Evolutionary conservation across 1,139 yeast species (phyloP).

Genomic region (Lodderomyces orthopsilosis): DNA sequence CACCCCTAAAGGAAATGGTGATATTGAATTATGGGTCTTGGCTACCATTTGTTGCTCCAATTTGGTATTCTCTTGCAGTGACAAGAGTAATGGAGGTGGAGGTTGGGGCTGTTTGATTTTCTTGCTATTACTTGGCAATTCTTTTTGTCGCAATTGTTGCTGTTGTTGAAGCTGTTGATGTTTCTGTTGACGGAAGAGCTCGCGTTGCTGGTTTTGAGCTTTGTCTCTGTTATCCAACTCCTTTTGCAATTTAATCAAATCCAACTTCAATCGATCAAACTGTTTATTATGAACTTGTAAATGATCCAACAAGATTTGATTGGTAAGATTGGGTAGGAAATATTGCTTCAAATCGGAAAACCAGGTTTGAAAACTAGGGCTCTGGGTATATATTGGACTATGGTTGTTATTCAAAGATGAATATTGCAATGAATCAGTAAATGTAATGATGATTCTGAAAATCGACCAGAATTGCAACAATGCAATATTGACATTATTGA

Average conservation of each 20-base stretch:
- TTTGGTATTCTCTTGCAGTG: background rate
- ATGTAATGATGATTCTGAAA: conserved; percentile 20
- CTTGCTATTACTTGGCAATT: background rate
- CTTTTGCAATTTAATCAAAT: conserved; percentile 10
- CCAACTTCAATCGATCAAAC: conserved; percentile 14
- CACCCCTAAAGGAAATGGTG: conserved; percentile 14
- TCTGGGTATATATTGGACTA: conserved; percentile 4
- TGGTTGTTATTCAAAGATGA: conserved; percentile 11
- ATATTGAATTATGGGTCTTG: conserved; percentile 6
- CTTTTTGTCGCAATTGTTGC: background rate
- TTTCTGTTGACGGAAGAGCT: conserved; percentile 1
- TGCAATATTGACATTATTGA: conserved; percentile 31
- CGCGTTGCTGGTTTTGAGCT: background rate
- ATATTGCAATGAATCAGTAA: conserved; percentile 13
- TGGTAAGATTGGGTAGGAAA: conserved; percentile 14
- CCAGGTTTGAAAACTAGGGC: conserved; percentile 11
- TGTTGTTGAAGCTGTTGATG: conserved; percentile 1
- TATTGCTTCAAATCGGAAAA: conserved; percentile 13
- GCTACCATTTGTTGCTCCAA: background rate
- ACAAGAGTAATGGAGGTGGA: background rate
- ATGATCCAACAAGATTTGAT: conserved; percentile 13
- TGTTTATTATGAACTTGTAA: conserved; percentile 13
- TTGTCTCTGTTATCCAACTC: conserved; percentile 6
- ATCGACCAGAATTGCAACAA: conserved; percentile 30
- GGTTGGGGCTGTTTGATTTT: background rate